Base-by-base conservation (phyloP, 805 yeast genomes). In the Kuraishia capsulata region DNA sequence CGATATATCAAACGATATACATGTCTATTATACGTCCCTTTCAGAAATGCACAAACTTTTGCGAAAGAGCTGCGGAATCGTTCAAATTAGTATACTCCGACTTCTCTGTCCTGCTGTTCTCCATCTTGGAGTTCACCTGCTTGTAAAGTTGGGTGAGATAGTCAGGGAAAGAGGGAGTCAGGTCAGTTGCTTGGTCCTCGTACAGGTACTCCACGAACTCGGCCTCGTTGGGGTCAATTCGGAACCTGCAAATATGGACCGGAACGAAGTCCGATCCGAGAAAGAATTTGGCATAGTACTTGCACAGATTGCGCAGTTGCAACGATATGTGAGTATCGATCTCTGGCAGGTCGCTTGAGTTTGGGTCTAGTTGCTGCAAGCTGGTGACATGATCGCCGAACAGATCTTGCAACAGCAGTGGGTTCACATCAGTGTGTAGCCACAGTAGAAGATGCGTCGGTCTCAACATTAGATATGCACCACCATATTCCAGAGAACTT, bases 401-500 rank as follows among this genome's bases (percentile, higher is more conserved):
- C 40, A 92, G 58, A 55, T 89, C 97, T 44, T 73, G 66, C 26
- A 89, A 50, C 19, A 92, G 64, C 41, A 76, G 57, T 8, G 81
- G 76, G 46, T 81, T 78, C 0, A 84, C 83, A 32, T 75, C 71
- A 16, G 73, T 73, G 55, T 83, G 86, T 31, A 89, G 62, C 77
- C 84, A 81, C 28, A 89, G 62, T 37, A 65, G 66, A 3, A 78
- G 64, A 11, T 60, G 51, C 18, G 62, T 64, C 16, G 95, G 90
- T 49, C 85, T 76, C 62, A 83, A 88, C 17, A 82, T 58, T 35
- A 92, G 53, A 56, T 83, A 87, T 6, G 84, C 88, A 5, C 95
- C 94, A 32, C 87, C 86, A 38, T 71, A 65, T 42, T 76, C 61
- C 39, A 73, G 50, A 30, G 56, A 50, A 33, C 61, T 39, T 13